Conservation (phyloP, 371 early-diverging fungal species). For the Mortierella sp. region DNA sequence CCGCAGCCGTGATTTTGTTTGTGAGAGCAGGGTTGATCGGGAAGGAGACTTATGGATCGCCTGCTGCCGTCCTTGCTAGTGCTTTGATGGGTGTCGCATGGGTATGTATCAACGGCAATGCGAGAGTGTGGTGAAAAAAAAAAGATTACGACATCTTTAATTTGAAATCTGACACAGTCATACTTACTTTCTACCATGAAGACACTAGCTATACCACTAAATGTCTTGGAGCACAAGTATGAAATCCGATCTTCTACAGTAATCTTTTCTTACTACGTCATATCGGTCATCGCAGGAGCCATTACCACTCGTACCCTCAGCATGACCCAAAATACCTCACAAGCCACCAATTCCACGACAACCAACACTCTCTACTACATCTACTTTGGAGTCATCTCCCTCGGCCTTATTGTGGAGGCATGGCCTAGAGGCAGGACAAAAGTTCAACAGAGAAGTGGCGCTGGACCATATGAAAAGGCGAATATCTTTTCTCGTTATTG, state of each 20-base stretch:
- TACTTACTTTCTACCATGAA: not conserved
- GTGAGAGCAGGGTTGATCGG: slow-evolving; percentile 22
- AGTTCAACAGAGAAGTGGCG: slow-evolving; percentile 19
- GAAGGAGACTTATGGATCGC: slow-evolving; percentile 10
- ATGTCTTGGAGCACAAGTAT: slow-evolving; percentile 32
- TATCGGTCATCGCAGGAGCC: slow-evolving; percentile 24
- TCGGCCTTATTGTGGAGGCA: slow-evolving; percentile 39
- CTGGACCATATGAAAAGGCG: slow-evolving; percentile 42
- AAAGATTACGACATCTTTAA: not conserved
- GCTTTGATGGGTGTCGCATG: slow-evolving; percentile 17
- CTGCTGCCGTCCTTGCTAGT: slow-evolving; percentile 25
- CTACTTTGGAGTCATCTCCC: slow-evolving; percentile 21
- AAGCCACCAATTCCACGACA: not conserved
- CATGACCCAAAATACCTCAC: not conserved
- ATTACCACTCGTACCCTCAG: slow-evolving; percentile 36
- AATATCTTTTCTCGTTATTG: slow-evolving; percentile 40
- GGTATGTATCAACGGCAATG: not conserved
- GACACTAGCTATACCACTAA: slow-evolving; percentile 18
- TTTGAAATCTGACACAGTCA: not conserved
- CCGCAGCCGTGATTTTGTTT: slow-evolving; percentile 15
- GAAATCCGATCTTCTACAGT: slow-evolving; percentile 41
- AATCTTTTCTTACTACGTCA: slow-evolving; percentile 33
- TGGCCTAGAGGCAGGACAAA: slow-evolving; percentile 38
- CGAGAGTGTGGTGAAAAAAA: not conserved
- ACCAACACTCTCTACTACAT: slow-evolving; percentile 17